phyloP scores from a whole-genome alignment of 495 filamentous ascomycete genomes.

The Xylaria nigripes region DNA sequence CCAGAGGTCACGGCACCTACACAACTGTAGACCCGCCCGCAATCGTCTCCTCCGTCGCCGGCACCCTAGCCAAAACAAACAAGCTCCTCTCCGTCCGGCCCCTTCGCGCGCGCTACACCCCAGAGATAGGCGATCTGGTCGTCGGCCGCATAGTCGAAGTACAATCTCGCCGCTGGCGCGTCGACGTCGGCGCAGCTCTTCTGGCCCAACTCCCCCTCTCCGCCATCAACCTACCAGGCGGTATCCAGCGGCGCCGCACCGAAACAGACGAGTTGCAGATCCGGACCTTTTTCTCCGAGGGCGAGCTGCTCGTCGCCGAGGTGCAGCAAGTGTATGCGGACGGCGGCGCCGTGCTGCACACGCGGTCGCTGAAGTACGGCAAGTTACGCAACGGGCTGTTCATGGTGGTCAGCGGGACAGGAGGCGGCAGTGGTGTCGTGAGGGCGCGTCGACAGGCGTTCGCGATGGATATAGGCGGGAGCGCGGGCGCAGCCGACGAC shows the following conservation, averaged over 20 bases:
- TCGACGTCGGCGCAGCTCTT: slow-evolving; percentile 79
- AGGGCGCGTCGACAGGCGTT: slow-evolving; percentile 77
- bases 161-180: slow-evolving; percentile 81
- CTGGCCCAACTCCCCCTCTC: slow-evolving; percentile 75
- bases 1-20: slow-evolving; percentile 76
- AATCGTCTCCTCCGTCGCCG: slow-evolving; percentile 81
- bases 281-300: slow-evolving; percentile 83
- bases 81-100: slow-evolving; percentile 88
- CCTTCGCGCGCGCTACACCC: slow-evolving; percentile 85
- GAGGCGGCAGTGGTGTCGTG: slow-evolving; percentile 76
- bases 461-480: slow-evolving; percentile 55
- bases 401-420: slow-evolving; percentile 66
- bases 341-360: slow-evolving; percentile 79
- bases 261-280: slow-evolving; percentile 94
- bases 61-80: slow-evolving; percentile 83
- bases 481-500: slow-evolving; percentile 52
- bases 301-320: slow-evolving; percentile 82
- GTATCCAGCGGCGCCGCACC: slow-evolving; percentile 82
- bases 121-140: slow-evolving; percentile 92
- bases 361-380: slow-evolving; percentile 81
- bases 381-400: slow-evolving; percentile 92
- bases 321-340: slow-evolving; percentile 78
- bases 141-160: slow-evolving; percentile 91
- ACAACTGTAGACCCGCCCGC: slow-evolving; percentile 48
- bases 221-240: slow-evolving; percentile 90